phyloP scores from a whole-genome alignment of 768 basidiomycete genomes.

The Tylopilus intermedius region DNA sequence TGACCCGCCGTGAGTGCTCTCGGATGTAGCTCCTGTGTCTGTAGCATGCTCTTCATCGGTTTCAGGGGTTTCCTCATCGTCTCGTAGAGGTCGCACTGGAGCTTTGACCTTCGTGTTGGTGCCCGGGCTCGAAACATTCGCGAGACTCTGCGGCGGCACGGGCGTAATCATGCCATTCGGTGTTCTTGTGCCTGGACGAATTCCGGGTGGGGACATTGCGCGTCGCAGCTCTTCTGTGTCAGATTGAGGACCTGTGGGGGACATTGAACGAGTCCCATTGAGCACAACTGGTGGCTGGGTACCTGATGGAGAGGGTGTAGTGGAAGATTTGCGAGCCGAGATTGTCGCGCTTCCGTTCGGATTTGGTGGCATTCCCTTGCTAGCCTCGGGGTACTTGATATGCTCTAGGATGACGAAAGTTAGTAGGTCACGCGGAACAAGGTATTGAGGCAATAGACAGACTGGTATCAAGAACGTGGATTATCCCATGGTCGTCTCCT shows the following conservation, averaged over 20 bases:
- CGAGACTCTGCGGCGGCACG: slow-evolving; percentile 9
- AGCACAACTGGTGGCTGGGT: slow-evolving; percentile 23
- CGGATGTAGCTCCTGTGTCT: slow-evolving; percentile 44
- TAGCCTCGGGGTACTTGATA: slow-evolving; percentile 86
- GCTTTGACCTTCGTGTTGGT: slow-evolving; percentile 46
- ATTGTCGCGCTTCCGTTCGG: slow-evolving; percentile 25
- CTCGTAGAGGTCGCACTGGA: slow-evolving; percentile 45
- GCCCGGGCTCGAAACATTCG: slow-evolving; percentile 4
- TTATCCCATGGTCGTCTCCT: slow-evolving; percentile 71
- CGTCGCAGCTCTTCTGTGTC: slow-evolving; percentile 59
- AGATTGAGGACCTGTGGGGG: slow-evolving; percentile 47
- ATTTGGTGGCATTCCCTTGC: slow-evolving; percentile 35
- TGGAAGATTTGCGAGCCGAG: slow-evolving; percentile 46
- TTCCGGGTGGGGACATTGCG: slow-evolving; percentile 58
- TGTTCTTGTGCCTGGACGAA: slow-evolving; percentile 37
- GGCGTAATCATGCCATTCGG: slow-evolving; percentile 26
- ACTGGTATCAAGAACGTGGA: slow-evolving; percentile 97
- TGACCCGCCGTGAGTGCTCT: slow-evolving; percentile 30
- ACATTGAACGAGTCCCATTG: slow-evolving; percentile 52
- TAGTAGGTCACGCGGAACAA: slow-evolving; percentile 3
- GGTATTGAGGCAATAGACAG: slow-evolving; percentile 30
- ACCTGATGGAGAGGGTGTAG: slow-evolving; percentile 32
- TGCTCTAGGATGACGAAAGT: slow-evolving; percentile 49
- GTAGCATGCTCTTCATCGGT: slow-evolving; percentile 49
- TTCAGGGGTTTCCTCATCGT: slow-evolving; percentile 35